phyloP scores from a whole-genome alignment of 176 grass and related monocot genomes.

The Cenchrus fungigraminus region DNA sequence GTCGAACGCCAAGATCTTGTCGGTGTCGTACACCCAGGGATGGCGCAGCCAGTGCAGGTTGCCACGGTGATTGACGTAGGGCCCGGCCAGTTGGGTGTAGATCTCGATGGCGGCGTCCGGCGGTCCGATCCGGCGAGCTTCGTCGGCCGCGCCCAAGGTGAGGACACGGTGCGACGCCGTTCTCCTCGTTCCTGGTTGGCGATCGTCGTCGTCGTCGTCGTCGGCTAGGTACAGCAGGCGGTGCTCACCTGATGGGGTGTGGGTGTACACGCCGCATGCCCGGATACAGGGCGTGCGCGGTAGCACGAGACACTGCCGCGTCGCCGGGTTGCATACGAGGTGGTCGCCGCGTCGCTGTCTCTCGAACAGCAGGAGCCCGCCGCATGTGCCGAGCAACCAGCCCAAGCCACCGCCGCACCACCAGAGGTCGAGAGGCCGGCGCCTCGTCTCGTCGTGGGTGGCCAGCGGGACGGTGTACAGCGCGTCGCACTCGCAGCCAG shows the following conservation, averaged over 20 bases:
- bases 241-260: background rate
- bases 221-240: background rate
- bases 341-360: background rate
- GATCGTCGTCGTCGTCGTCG: background rate
- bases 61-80: background rate
- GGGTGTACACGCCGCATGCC: slow-evolving; percentile 18
- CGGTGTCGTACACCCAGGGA: background rate
- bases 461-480: background rate
- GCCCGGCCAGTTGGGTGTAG: background rate
- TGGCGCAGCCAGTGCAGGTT: slow-evolving; percentile 5
- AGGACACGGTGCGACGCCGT: slow-evolving; percentile 2
- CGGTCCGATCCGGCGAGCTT: background rate
- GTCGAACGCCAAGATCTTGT: slow-evolving; percentile 3
- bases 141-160: background rate
- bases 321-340: slow-evolving; percentile 1
- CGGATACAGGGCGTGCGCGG: background rate
- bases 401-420: no score
- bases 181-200: no score
- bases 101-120: background rate
- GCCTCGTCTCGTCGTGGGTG: no score
- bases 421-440: no score
- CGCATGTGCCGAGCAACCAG: no score
- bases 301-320: background rate
- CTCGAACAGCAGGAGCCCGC: slow-evolving; percentile 19
- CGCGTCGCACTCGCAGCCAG: background rate